Evolutionary conservation across 1,284 basidiomycete genomes (phyloP).

Genomic region (Ustilago nuda): DNA sequence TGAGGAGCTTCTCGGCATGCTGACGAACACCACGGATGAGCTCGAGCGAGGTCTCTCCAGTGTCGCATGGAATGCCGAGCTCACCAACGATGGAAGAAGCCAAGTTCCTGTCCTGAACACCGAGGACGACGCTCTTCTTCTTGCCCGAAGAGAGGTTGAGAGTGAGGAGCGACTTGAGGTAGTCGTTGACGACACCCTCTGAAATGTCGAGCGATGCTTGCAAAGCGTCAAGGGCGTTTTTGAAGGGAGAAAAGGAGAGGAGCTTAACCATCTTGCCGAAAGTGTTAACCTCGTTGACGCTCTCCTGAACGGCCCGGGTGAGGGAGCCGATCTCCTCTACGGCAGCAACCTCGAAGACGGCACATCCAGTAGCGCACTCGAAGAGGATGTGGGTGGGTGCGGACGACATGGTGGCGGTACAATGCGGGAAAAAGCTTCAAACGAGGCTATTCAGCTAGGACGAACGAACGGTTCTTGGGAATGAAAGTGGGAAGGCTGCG

Average conservation of each 20-base stretch:
- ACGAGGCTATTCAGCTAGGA: not conserved
- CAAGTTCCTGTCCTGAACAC: conserved; percentile 83
- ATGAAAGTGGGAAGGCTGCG: conserved; percentile 1
- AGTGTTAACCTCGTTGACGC: conserved; percentile 79
- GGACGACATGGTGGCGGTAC: conserved; percentile 58
- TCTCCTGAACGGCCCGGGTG: conserved; percentile 82
- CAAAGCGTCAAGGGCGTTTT: conserved; percentile 91
- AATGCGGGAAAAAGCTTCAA: conserved; percentile 6
- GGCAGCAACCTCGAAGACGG: conserved; percentile 89
- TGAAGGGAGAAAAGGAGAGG: conserved; percentile 93
- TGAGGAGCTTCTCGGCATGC: conserved; percentile 89
- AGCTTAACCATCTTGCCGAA: conserved; percentile 95
- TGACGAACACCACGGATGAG: conserved; percentile 92
- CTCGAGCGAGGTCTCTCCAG: conserved; percentile 86
- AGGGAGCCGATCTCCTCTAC: conserved; percentile 89
- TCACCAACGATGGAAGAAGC: conserved; percentile 84
- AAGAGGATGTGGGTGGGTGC: conserved; percentile 81
- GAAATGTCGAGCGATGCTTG: conserved; percentile 97
- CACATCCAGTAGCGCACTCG: conserved; percentile 95
- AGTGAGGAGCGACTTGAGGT: conserved; percentile 87
- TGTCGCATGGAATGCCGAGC: conserved; percentile 84
- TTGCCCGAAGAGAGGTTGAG: conserved; percentile 85
- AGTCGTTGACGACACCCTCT: conserved; percentile 89
- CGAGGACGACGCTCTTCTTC: conserved; percentile 82
- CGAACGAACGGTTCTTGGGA: not conserved